Evolutionary conservation across 768 basidiomycete genomes (phyloP), one percentile per base, ranked within the genome.

Genomic region (Suillus clintonianus): DNA sequence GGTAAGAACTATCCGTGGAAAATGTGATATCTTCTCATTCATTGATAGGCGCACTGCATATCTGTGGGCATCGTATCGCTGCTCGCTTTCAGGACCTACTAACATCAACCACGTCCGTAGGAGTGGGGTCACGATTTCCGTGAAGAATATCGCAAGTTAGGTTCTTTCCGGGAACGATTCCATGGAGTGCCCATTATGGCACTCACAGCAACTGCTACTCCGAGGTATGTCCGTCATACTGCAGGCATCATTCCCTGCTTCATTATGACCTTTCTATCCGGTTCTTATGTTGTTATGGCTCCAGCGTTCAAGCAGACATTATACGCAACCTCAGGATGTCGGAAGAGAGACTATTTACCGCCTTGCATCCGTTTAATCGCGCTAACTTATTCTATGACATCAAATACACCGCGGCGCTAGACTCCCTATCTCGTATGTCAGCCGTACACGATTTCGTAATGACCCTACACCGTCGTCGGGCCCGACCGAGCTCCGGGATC

Each of bases 41-140:
- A 36, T 37, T 68, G 24, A 34, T 41, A 91, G 90, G 92, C 91
- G 2, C 91, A 94, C 72, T 92, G 92, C 67, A 92, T 94, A 66
- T 92, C 91, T 22, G 91, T 90, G 65, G 68, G 81, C 65, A 45
- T n/a, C 10, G 5, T 36, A 47, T 14, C 27, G 45, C 15, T 5
- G 6, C 24, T 36, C 8, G 5, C 24, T 14, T 32, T 22, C 39
- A 27, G 42, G 14, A 51, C 10, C 24, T n/a, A 24, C 55, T 14
- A 57, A 34, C 43, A 14, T 13, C n/a, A 9, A 24, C 27, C 10
- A 42, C 66, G 0, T 64, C 24, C 19, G 22, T 19, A 92, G 89
- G 92, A 93, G 80, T 94, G 91, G 92, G 91, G 91, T 0, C 91
- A 92, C 55, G 87, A 92, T 68, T 93, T 93, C 71, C 86, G 93